Base-by-base conservation (phyloP, 306 rosid species). In the Vigna unguiculata region DNA sequence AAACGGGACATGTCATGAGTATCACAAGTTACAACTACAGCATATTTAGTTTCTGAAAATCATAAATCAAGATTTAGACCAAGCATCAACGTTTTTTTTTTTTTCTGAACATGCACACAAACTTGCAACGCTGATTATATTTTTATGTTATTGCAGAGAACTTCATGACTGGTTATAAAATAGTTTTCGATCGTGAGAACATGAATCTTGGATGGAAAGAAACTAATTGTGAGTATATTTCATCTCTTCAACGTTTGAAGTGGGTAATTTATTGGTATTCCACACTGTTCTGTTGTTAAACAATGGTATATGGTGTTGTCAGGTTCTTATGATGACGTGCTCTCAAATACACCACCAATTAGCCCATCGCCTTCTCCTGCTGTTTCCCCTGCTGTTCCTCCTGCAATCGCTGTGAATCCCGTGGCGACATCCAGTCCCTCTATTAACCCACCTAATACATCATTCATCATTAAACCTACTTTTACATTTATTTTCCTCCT, bases 91-190 rank as follows among this genome's bases (percentile, higher is more conserved):
- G 6, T 28, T 32, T 5, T 30, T 32, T 32, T 28, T 32, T 5
- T 30, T 32, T 32, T n/a, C 2, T 54, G 48, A 74, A 66, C 64
- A 67, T 40, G 9, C 11, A 8, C 9, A 4, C 47, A 61, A 51
- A 34, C 43, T 69, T 46, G 40, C 34, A 9, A 38, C 48, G 63
- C 10, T 34, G 20, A 20, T 69, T 30, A 4, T 66, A n/a, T 67
- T 1, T 74, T 72, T 38, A 38, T 71, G 19, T 76, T 82, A 38
- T 21, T 86, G 91, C 90, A 92, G 99, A 90, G 75, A 92, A 95
- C 87, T 92, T 95, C 86, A 95, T 95, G 99, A 88, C 93, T n/a
- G 98, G 98, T 64, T 92, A 95, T 84, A 84, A 66, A 5, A 32
- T 95, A 22, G 77, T 87, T 45, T 95, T 95, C n/a, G 95, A 95